Conservation (phyloP, 2,329 filamentous ascomycete species). For the Diaporthe capsici region DNA sequence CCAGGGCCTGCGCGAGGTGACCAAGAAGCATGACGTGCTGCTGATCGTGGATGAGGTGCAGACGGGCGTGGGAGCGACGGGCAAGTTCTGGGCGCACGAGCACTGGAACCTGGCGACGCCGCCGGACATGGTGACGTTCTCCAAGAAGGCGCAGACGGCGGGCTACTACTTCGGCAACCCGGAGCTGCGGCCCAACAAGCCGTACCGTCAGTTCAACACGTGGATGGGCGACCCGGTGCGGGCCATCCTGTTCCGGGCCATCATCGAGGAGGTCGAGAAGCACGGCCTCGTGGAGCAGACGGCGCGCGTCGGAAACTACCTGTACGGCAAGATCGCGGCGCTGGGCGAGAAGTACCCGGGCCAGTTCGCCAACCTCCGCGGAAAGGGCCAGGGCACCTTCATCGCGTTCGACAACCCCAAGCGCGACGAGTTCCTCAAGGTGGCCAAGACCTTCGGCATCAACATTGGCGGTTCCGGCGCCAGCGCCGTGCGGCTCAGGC, state of each 20-base stretch:
- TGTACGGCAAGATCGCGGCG: constrained; percentile 77
- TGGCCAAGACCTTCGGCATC: constrained; percentile 84
- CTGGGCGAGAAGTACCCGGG: constrained; percentile 80
- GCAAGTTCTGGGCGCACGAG: constrained; percentile 97
- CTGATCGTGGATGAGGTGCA: constrained; percentile 96
- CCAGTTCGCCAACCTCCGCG: constrained; percentile 86
- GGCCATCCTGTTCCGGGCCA: constrained; percentile 87
- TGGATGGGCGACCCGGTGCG: constrained; percentile 96
- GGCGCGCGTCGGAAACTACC: constrained; percentile 82
- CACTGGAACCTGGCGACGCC: constrained; percentile 88
- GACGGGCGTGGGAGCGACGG: constrained; percentile 92
- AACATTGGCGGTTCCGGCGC: constrained; percentile 90
- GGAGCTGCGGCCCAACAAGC: constrained; percentile 87
- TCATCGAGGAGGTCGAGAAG: constrained; percentile 84
- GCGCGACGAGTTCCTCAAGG: constrained; percentile 83
- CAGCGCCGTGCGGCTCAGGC: constrained; percentile 82
- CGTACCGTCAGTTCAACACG: constrained; percentile 96
- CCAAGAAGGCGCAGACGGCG: constrained; percentile 94
- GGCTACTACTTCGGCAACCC: constrained; percentile 92
- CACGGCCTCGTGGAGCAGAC: constrained; percentile 86
- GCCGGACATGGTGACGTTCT: constrained; percentile 95
- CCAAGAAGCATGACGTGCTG: constrained; percentile 81
- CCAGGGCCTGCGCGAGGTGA: constrained; percentile 84
- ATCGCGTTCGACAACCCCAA: constrained; percentile 90
- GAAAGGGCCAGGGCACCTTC: constrained; percentile 91